Evolutionary conservation across 768 basidiomycete species (phyloP), one percentile per base, ranked within the genome.

Genomic region (Suillus weaverae): DNA sequence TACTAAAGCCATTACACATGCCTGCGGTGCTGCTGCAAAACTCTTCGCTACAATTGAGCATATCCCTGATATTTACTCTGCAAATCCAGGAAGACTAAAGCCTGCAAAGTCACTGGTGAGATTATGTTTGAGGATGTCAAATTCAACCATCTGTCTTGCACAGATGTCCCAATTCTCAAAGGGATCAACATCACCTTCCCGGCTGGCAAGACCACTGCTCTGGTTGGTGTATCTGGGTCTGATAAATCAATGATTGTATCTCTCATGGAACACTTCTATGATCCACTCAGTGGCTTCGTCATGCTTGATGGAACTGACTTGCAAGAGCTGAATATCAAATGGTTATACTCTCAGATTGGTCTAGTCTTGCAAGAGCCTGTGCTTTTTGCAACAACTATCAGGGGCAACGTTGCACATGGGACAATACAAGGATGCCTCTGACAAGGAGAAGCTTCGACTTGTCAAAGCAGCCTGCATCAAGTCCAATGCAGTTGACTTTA

Each of bases 21-120:
- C 80, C 7, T 78, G 78, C 50, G 82, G 80, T n/a, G 85, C 86
- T 11, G 84, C 83, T 18, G 82, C 81, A 20, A 85, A 86, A 70
- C 74, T 88, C 26, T 86, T 78, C 72, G 73, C 76, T 39, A 84
- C 85, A 2, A 87, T 88, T 69, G 84, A 86, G 69, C 79, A 85
- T 39, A 75, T 85, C 1, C 85, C 86, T 0, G 55, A 72, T 16
- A 88, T 88, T 73, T 86, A 88, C 74, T 83, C 82, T 1, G 74
- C 78, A 5, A 74, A 73, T 48, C 68, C 75, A 1, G 78, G 71
- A 2, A 86, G 86, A 11, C 67, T 78, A 35, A 80, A 81, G 67
- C 84, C 80, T 3, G 78, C 79, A 20, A 66, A 7, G 81, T 84
- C 59, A 64, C 75, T 10, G 86, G 86, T 22, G 69, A 72, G 39